Evolutionary conservation across 345 rosid species (phyloP).

Genomic region (Mangifera indica): DNA sequence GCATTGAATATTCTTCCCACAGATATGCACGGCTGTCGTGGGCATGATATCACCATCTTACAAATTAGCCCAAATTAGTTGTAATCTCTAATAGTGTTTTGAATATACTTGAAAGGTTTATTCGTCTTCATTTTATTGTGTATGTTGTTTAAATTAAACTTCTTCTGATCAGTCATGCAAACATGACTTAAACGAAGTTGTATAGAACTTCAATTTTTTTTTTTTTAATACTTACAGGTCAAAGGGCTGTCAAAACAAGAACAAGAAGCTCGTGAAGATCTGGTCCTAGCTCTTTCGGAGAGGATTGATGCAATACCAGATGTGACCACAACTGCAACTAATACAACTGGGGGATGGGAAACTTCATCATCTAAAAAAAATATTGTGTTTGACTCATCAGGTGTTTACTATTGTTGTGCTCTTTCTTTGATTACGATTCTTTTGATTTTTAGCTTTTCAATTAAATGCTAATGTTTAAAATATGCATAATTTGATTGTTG

Average conservation of each 20-base stretch:
- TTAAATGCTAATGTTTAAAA: neutral
- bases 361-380: constrained; percentile 57
- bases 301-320: constrained; percentile 73
- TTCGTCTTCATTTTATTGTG: neutral
- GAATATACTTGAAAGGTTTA: neutral
- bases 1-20: neutral
- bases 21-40: neutral
- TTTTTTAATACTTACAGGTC: constrained; percentile 39
- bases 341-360: constrained; percentile 57
- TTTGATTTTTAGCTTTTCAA: constrained; percentile 5
- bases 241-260: constrained; percentile 76
- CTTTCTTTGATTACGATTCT: constrained; percentile 3
- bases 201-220: constrained; percentile 3
- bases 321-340: constrained; percentile 38
- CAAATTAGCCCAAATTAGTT: neutral
- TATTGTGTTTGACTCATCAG: constrained; percentile 67
- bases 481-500: neutral
- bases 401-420: constrained; percentile 27
- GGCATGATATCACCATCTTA: neutral
- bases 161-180: constrained; percentile 11
- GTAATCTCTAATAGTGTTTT: neutral
- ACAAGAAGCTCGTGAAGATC: constrained; percentile 49
- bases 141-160: neutral
- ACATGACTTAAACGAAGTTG: constrained; percentile 1
- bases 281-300: constrained; percentile 58